A percentile compares a stretch with the other conserved stretches of the same genome.
Conservation (phyloP, 495 filamentous ascomycete species). For the Lasiosphaeria hispida region DNA sequence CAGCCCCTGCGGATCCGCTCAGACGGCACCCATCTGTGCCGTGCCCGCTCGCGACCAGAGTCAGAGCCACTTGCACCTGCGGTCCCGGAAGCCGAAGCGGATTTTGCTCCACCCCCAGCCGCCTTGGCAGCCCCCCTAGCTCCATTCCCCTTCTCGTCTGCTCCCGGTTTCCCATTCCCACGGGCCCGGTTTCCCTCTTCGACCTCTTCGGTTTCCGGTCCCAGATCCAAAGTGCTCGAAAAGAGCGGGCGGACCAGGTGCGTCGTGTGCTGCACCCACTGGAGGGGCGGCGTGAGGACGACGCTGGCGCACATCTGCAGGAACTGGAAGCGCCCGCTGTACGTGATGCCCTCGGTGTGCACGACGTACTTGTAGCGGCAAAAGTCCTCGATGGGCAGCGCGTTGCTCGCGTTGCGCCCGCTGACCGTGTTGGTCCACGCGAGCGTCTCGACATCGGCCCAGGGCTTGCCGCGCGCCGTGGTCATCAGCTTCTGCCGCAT, state of each 20-base stretch:
- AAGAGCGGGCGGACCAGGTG: conserved; percentile 46
- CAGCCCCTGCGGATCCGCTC: conserved; percentile 32
- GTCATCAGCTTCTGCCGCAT: conserved; percentile 46
- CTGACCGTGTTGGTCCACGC: conserved; percentile 26
- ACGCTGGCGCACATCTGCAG: conserved; percentile 51
- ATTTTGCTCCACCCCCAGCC: too few relatives aligned
- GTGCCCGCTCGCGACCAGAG: neutral
- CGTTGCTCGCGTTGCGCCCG: conserved; percentile 31
- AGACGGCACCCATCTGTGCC: conserved; percentile 17
- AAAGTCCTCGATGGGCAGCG: conserved; percentile 26
- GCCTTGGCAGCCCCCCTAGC: too few relatives aligned
- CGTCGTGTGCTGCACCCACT: conserved; percentile 51
- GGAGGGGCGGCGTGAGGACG: conserved; percentile 46
- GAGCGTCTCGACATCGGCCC: conserved; percentile 52
- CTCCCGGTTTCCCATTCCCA: too few relatives aligned
- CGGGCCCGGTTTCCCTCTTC: neutral
- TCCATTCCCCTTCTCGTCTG: too few relatives aligned
- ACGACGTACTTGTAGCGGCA: conserved; percentile 54
- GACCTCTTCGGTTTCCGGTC: neutral
- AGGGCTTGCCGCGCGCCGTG: conserved; percentile 33
- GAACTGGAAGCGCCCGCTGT: conserved; percentile 55
- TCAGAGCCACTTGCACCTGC: too few relatives aligned
- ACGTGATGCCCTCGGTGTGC: conserved; percentile 61
- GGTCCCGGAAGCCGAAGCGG: too few relatives aligned
- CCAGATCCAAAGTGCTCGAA: conserved; percentile 29